Evolutionary conservation across 1,284 basidiomycete species (phyloP), one percentile per base, ranked within the genome.

Genomic region (Rhodotorula sp.): DNA sequence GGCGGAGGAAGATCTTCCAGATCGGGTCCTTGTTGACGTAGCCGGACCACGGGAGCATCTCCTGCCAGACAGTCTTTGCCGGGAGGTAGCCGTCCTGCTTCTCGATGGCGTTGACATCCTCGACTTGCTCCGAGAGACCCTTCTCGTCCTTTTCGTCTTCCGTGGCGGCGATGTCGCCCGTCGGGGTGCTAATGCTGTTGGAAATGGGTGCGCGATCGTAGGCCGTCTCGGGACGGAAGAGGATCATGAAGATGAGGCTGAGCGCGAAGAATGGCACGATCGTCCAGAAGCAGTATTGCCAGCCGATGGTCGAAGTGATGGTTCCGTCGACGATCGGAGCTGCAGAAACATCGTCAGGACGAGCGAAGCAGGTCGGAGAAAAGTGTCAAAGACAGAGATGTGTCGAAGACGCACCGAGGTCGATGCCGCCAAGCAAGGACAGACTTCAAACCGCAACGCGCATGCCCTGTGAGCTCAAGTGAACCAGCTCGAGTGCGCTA

Each of bases 141-240:
- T 62, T 64, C 50, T 68, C 64, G 11, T 51, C 48, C 57, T 68
- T 59, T 26, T 66, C 68, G 65, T 61, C 30, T 60, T 65, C 56
- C 62, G 47, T 46, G 59, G 66, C 13, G 63, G 44, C 46, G 8
- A 50, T 62, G 28, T 70, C 69, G 30, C 71, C 69, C 7, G n/a
- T 11, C 6, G 40, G 16, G 9, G 40, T 44, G n/a, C 30, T 22
- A 73, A 68, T n/a, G 59, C 78, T 79, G 50, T 82, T 78, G 34
- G 78, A 44, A 58, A 78, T 80, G 7, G 67, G 59, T 31, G 80
- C 79, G 48, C 82, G 79, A 54, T 64, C 73, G 31, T 74, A 67
- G 48, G 67, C 64, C 34, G 67, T 57, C 79, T 83, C 83, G 10
- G 83, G 83, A 2, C 83, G 82, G 64, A 83, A 81, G 72, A 83